Conservation (phyloP, 2,329 filamentous ascomycete genomes). For the Venturia pyrina region DNA sequence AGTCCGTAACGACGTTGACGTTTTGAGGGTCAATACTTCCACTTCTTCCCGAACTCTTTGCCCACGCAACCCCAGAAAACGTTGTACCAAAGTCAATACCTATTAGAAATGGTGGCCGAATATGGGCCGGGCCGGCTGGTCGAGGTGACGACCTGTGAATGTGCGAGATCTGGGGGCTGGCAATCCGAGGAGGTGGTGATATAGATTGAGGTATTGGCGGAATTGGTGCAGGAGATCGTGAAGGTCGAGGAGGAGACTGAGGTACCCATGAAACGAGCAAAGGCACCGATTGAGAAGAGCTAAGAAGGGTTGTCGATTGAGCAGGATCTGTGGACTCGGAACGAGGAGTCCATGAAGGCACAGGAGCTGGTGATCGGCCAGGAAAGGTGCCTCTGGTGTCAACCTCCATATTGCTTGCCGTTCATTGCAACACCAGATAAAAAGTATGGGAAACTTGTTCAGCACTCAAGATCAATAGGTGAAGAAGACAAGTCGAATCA, state of each 20-base stretch:
- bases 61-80: background rate
- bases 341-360: background rate
- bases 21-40: background rate
- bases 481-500: too few relatives aligned
- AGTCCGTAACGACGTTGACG: background rate
- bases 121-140: too few relatives aligned
- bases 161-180: too few relatives aligned
- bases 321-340: background rate
- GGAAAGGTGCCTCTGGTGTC: too few relatives aligned
- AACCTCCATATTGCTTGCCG: too few relatives aligned
- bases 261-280: background rate
- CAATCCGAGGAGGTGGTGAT: background rate
- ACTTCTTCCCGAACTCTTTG: background rate
- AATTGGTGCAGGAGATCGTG: too few relatives aligned
- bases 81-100: background rate
- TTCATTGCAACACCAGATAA: too few relatives aligned
- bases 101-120: background rate
- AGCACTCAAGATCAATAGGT: too few relatives aligned
- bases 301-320: background rate
- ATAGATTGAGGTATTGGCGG: too few relatives aligned
- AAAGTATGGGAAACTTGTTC: too few relatives aligned
- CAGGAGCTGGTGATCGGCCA: background rate
- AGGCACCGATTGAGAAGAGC: background rate
- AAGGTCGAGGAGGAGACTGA: background rate
- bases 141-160: too few relatives aligned